Base-by-base conservation (phyloP, 2,329 filamentous ascomycete genomes). In the Cordyceps cicadae region DNA sequence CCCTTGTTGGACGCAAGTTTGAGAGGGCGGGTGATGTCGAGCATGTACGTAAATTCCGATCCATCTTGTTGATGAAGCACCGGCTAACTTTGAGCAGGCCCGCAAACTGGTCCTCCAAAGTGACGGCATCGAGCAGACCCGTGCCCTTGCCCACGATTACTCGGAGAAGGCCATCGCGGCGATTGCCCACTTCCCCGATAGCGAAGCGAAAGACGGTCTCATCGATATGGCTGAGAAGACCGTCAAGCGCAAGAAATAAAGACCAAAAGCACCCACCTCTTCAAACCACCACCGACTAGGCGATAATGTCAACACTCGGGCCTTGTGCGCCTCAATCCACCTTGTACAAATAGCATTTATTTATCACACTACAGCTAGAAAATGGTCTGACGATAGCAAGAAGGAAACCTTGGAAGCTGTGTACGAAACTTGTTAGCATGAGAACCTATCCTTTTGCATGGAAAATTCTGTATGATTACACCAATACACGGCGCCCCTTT, bases 201-300 rank as follows among this genome's bases (percentile, higher is more conserved):
- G 92, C 72, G 93, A 97, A 65, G 94, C 94, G 62, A 97, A 96
- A 78, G 84, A 88, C 34, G 93, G 93, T 0, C 79, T 99, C 46
- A 79, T 96, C 51, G 91, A 97, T 70, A 97, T 97, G 90, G 95
- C 92, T 66, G 83, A 87, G 67, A 97, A 96, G 79, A 92, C 92
- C 17, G 85, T 96, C 78, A 87, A 91, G 75, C 83, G 93, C 69
- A 83, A 91, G 72, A 97, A 96, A 75, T 97, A 80, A 54, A 53
- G 5, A 11, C 9, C n/a, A 41, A 24, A 14, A 45, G 24, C 12
- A 46, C 19, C 34, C 41, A 48, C 9, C 15, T 39, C 32, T 5
- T 29, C 54, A 46, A 48, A 69, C 61, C n/a, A 69, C 61, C n/a
- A 50, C n/a, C 29, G 21, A 19, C 24, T 45, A 15, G 53, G 19